phyloP scores from a whole-genome alignment of 2,329 filamentous ascomycete genomes.

The Zymoseptoria pseudotritici region DNA sequence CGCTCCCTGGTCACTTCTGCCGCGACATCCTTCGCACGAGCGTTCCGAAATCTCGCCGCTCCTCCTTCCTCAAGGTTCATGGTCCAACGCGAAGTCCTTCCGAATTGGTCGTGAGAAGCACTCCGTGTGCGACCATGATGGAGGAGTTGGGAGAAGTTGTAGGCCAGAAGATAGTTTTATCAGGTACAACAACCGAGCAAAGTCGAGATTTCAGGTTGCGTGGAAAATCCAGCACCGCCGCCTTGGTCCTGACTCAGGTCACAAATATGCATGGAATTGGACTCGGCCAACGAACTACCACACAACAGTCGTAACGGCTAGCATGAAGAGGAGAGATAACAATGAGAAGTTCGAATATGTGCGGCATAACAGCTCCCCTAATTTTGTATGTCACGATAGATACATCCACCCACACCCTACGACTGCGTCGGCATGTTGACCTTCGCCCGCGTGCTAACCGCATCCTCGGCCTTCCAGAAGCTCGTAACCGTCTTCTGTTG shows the following conservation, averaged over 20 bases:
- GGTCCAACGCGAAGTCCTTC: neutral
- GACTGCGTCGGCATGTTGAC: slow-evolving; percentile 76
- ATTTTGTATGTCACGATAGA: neutral
- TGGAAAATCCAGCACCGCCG: no score
- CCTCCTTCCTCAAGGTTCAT: neutral
- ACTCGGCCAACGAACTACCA: no score
- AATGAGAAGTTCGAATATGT: neutral
- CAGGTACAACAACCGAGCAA: no score
- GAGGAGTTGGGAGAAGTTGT: no score
- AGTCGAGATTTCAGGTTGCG: no score
- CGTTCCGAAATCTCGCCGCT: neutral
- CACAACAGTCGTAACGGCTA: neutral
- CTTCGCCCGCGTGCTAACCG: slow-evolving; percentile 73
- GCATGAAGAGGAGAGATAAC: neutral
- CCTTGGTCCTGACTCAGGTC: no score
- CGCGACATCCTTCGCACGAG: neutral
- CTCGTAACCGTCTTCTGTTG: slow-evolving; percentile 97
- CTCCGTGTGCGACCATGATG: no score
- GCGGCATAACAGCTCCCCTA: neutral
- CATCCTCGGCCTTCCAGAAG: slow-evolving; percentile 80
- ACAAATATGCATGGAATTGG: no score
- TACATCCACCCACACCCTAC: slow-evolving; percentile 7
- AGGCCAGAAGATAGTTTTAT: no score
- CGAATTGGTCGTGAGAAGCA: neutral
- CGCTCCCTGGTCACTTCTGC: neutral